Evolutionary conservation across 352 stramenopile species (phyloP).

Genomic region (Lagenidium sp.): DNA sequence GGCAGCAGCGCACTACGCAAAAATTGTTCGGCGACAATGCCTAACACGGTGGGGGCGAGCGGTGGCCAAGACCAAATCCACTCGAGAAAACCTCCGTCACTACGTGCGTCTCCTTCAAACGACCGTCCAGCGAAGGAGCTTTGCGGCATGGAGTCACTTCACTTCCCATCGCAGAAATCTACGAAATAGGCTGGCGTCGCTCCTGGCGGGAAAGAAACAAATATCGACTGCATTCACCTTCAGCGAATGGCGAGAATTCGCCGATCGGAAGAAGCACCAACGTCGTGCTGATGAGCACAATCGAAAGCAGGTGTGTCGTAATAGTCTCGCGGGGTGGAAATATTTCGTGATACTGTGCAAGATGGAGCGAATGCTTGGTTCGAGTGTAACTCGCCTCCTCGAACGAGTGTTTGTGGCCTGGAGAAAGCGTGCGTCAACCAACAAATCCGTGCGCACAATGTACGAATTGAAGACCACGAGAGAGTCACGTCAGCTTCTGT

Average conservation of each 20-base stretch:
- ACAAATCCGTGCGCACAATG: slow-evolving; percentile 16
- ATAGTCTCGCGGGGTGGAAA: slow-evolving; percentile 22
- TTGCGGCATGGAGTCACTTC: slow-evolving; percentile 25
- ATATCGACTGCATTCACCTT: slow-evolving; percentile 22
- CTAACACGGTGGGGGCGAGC: slow-evolving; percentile 19
- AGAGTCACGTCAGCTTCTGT: neutral
- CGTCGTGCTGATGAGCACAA: slow-evolving; percentile 7
- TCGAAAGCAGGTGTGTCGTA: neutral
- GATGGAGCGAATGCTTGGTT: slow-evolving; percentile 37
- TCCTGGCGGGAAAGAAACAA: slow-evolving; percentile 18
- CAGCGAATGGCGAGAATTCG: slow-evolving; percentile 16
- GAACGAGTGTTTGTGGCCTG: slow-evolving; percentile 30
- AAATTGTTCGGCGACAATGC: neutral
- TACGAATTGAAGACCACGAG: slow-evolving; percentile 2
- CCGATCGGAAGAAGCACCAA: slow-evolving; percentile 5
- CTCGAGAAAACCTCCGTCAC: slow-evolving; percentile 13
- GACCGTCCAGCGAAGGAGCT: slow-evolving; percentile 22
- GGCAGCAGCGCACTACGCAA: neutral
- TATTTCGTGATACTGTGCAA: slow-evolving; percentile 34
- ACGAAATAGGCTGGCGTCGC: slow-evolving; percentile 11
- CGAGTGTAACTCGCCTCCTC: slow-evolving; percentile 11
- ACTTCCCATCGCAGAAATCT: slow-evolving; percentile 8
- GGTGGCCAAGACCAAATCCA: neutral
- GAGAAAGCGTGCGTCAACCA: slow-evolving; percentile 20
- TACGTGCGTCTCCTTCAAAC: slow-evolving; percentile 34